Conservation (phyloP, 768 basidiomycete genomes). For the Pisolithus marmoratus region DNA sequence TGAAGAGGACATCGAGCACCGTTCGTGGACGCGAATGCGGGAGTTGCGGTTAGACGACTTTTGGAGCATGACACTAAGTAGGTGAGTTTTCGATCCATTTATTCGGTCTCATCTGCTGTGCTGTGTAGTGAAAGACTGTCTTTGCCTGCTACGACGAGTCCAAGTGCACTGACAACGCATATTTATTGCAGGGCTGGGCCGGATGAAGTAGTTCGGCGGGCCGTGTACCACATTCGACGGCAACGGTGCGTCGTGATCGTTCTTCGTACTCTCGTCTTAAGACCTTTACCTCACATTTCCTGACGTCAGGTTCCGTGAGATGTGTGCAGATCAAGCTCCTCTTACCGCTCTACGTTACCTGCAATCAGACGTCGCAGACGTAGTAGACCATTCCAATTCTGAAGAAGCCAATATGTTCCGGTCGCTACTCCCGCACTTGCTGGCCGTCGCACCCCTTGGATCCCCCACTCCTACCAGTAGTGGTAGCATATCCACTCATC, state of each 20-base stretch:
- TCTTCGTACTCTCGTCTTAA: not conserved
- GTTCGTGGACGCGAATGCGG: conserved; percentile 7
- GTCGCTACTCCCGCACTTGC: conserved; percentile 57
- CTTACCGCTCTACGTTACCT: conserved; percentile 69
- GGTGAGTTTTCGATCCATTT: conserved; percentile 36
- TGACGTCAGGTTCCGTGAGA: conserved; percentile 67
- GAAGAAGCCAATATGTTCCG: conserved; percentile 62
- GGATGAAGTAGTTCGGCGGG: conserved; percentile 59
- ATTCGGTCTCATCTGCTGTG: not conserved
- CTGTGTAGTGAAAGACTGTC: not conserved
- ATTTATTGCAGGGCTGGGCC: conserved; percentile 43
- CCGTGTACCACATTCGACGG: conserved; percentile 57
- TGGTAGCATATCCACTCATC: not conserved
- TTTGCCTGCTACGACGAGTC: not conserved
- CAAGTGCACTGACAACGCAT: not conserved
- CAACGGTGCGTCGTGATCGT: conserved; percentile 54
- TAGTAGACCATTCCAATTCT: conserved; percentile 63
- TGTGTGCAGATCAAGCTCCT: conserved; percentile 55
- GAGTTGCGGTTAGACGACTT: conserved; percentile 67
- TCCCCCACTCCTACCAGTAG: not conserved
- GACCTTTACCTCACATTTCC: not conserved
- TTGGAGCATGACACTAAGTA: conserved; percentile 65
- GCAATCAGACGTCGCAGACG: conserved; percentile 59
- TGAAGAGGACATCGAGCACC: not conserved
- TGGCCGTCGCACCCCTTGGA: conserved; percentile 32